phyloP scores from a whole-genome alignment of 2,329 filamentous ascomycete species.

The Xylariaceae sp. region DNA sequence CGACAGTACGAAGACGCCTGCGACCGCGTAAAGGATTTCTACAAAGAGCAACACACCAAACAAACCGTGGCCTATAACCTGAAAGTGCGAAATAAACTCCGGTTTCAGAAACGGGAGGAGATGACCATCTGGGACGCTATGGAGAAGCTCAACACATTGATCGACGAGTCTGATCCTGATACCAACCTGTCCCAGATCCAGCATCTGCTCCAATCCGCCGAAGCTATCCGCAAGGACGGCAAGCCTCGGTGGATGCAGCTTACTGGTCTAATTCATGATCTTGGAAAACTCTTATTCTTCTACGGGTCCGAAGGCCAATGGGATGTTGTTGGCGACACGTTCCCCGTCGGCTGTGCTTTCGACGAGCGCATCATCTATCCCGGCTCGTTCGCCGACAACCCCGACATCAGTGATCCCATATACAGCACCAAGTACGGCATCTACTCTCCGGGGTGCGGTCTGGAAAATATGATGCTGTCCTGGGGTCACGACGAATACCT shows the following conservation, averaged over 20 bases:
- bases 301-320: slow-evolving; percentile 83
- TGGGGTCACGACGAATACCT: slow-evolving; percentile 90
- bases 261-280: slow-evolving; percentile 71
- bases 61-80: slow-evolving; percentile 84
- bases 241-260: slow-evolving; percentile 81
- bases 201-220: slow-evolving; percentile 81
- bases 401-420: slow-evolving; percentile 65
- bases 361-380: slow-evolving; percentile 76
- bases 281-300: slow-evolving; percentile 77
- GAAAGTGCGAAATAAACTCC: slow-evolving; percentile 67
- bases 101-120: slow-evolving; percentile 58
- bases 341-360: slow-evolving; percentile 73
- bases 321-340: slow-evolving; percentile 88
- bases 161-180: slow-evolving; percentile 89
- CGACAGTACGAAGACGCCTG: slow-evolving; percentile 79
- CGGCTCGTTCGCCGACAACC: slow-evolving; percentile 71
- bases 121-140: slow-evolving; percentile 91
- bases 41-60: slow-evolving; percentile 66
- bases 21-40: slow-evolving; percentile 82
- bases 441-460: slow-evolving; percentile 71
- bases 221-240: slow-evolving; percentile 81
- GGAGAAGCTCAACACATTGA: slow-evolving; percentile 84
- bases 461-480: slow-evolving; percentile 83
- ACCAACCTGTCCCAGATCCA: slow-evolving; percentile 84
- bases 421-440: slow-evolving; percentile 77